Percentiles rank a stretch among this genome's conserved stretches.
These are phyloP conservation scores for Didymella arachidicola DNA, from an alignment of 2,329 filamentous ascomycete species.

Conservation along the genomic window DNA sequence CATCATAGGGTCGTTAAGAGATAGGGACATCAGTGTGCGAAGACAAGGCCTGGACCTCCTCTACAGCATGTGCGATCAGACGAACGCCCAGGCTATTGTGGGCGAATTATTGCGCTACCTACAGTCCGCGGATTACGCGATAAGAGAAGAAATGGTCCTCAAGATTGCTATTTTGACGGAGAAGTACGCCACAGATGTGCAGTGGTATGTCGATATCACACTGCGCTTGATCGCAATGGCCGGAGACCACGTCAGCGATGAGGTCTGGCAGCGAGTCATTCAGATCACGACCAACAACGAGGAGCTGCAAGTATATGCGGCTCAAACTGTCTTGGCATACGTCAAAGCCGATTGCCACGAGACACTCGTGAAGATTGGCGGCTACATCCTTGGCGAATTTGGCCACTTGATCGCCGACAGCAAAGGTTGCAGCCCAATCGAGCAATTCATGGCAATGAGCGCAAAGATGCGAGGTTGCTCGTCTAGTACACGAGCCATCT, in stretches of 20 bases:
- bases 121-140: slow-evolving; percentile 95
- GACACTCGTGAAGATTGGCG: slow-evolving; percentile 96
- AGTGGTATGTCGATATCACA: slow-evolving; percentile 99
- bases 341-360: slow-evolving; percentile 96
- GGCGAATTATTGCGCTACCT: slow-evolving; percentile 92
- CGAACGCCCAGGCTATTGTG: slow-evolving; percentile 93
- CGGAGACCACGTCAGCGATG: slow-evolving; percentile 97
- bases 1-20: slow-evolving; percentile 91
- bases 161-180: slow-evolving; percentile 99
- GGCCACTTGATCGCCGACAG: slow-evolving; percentile 95
- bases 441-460: slow-evolving; percentile 93
- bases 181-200: slow-evolving; percentile 96
- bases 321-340: slow-evolving; percentile 90
- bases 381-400: slow-evolving; percentile 95
- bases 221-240: slow-evolving; percentile 94
- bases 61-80: slow-evolving; percentile 98
- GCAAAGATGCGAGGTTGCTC: slow-evolving; percentile 89
- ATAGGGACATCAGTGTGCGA: slow-evolving; percentile 95
- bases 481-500: slow-evolving; percentile 88
- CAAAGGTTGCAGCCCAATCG: slow-evolving; percentile 90
- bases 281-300: slow-evolving; percentile 99
- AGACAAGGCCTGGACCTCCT: slow-evolving; percentile 94
- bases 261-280: slow-evolving; percentile 98
- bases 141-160: slow-evolving; percentile 98
- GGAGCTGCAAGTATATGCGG: slow-evolving; percentile 94